phyloP scores from a whole-genome alignment of 805 yeast species.

The Metschnikowia sp. region DNA sequence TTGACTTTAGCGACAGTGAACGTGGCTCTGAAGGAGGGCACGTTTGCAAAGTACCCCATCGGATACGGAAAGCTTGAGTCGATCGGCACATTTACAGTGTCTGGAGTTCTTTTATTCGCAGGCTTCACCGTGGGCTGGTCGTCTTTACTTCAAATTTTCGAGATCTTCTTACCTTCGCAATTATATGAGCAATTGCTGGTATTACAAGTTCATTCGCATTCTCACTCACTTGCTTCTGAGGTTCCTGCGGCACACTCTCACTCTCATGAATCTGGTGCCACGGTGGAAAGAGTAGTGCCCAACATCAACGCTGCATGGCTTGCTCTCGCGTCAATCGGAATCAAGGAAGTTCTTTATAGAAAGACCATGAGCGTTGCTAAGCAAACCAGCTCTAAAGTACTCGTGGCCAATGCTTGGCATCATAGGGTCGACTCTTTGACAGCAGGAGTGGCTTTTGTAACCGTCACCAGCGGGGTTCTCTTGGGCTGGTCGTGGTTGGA shows the following conservation, averaged over 20 bases:
- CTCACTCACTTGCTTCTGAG: slow-evolving; percentile 34
- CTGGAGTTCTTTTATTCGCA: slow-evolving; percentile 77
- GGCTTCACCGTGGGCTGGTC: slow-evolving; percentile 91
- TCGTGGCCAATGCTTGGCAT: slow-evolving; percentile 98
- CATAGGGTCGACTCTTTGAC: slow-evolving; percentile 94
- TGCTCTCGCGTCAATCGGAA: slow-evolving; percentile 81
- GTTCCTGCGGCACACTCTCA: slow-evolving; percentile 15
- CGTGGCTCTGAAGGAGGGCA: slow-evolving; percentile 53
- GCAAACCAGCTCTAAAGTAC: slow-evolving; percentile 76
- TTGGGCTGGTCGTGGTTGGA: slow-evolving; percentile 81
- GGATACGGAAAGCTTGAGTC: slow-evolving; percentile 95
- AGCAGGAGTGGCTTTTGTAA: slow-evolving; percentile 81
- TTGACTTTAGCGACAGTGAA: slow-evolving; percentile 87
- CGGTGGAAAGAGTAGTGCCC: slow-evolving; percentile 21
- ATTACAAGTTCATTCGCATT: slow-evolving; percentile 51
- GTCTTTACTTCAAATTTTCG: slow-evolving; percentile 64
- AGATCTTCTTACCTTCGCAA: slow-evolving; percentile 63
- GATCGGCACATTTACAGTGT: slow-evolving; percentile 85
- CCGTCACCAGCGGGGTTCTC: slow-evolving; percentile 82
- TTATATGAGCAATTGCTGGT: slow-evolving; percentile 52
- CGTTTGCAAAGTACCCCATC: slow-evolving; percentile 67
- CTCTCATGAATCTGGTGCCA: slow-evolving; percentile 3
- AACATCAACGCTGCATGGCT: slow-evolving; percentile 95
- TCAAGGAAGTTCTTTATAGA: slow-evolving; percentile 85
- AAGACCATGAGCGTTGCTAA: slow-evolving; percentile 81